Evolutionary conservation across 1,139 yeast species (phyloP), one percentile per base, ranked within the genome.

Genomic region (Blastobotrys buckinghamii): DNA sequence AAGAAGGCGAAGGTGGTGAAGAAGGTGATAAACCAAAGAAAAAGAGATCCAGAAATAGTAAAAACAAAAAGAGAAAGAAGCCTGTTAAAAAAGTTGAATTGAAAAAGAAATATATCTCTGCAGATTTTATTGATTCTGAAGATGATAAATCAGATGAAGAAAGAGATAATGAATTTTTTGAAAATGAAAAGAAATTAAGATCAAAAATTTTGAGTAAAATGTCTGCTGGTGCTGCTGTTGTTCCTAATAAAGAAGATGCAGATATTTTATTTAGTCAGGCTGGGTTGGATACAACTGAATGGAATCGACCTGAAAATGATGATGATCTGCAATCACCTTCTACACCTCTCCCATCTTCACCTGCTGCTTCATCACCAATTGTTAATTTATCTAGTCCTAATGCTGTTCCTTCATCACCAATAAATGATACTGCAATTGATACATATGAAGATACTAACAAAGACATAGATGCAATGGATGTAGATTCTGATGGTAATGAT

Each of bases 71-170:
- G 24, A 38, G 36, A 17, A 34, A 39, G 17, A n/a, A 40, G 7
- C 19, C 29, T 10, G 33, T n/a, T 15, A 24, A 15, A 7, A 29
- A 15, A 17, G 34, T 32, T 13, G 35, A 19, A n/a, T 34, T 33
- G 10, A 35, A 20, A n/a, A 42, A 34, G 48, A 43, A 44, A 17
- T 50, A 50, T 44, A 57, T 57, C 48, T 57, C 61, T 42, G 43
- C 81, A 1, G 82, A 78, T 53, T 79, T 68, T 56, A 76, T 84
- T 40, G 71, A 72, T 50, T 82, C 76, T 47, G 81, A 86, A 0
- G 90, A 83, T 59, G 88, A 83, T 57, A 84, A 78, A 20, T 74
- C 80, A 2, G 88, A 82, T 55, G 79, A 72, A 16, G 89, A 82
- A 49, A 60, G 72, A 47, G 80, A 77, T 51, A 60, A 59, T 1